These are phyloP conservation scores for Glaciozyma martinii DNA, from an alignment of 768 basidiomycete genomes.

Conservation along the genomic window DNA sequence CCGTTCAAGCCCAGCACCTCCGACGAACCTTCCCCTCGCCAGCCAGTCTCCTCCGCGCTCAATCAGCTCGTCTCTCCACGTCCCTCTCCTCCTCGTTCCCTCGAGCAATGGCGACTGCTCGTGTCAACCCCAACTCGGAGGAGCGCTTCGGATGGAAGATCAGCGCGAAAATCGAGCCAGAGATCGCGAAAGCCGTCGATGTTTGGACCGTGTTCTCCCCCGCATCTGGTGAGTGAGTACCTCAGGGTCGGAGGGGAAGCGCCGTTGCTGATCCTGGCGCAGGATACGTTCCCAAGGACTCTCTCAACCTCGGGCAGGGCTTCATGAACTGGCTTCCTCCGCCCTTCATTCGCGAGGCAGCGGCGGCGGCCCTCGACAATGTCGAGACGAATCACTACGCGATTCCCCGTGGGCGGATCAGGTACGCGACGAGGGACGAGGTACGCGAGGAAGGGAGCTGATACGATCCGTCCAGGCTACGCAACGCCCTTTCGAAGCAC, in stretches of 20 bases:
- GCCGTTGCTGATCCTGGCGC: neutral
- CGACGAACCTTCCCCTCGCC: too few species aligned
- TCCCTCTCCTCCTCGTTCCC: too few species aligned
- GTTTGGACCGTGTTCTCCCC: constrained; percentile 70
- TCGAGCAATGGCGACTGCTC: too few species aligned
- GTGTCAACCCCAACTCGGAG: too few species aligned
- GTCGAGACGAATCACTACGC: constrained; percentile 76
- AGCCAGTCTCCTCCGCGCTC: too few species aligned
- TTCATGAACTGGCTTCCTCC: constrained; percentile 92
- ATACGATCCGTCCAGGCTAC: constrained; percentile 63
- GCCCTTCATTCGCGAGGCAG: constrained; percentile 65
- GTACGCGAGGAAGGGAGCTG: neutral
- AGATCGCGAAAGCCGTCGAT: constrained; percentile 42
- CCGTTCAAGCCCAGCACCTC: too few species aligned
- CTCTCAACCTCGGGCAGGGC: constrained; percentile 88
- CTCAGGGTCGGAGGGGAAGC: too few species aligned
- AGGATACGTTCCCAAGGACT: constrained; percentile 59
- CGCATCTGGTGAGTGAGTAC: neutral
- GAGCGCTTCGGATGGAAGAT: neutral
- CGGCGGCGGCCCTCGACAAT: constrained; percentile 55
- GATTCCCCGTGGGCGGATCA: neutral
- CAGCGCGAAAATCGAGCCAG: neutral
- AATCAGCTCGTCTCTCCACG: too few species aligned
- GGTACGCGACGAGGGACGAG: too few species aligned
- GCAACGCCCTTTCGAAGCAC: constrained; percentile 73